Evolutionary conservation across 2,329 filamentous ascomycete genomes (phyloP).

Genomic region (Exophiala phaeomuriformis): DNA sequence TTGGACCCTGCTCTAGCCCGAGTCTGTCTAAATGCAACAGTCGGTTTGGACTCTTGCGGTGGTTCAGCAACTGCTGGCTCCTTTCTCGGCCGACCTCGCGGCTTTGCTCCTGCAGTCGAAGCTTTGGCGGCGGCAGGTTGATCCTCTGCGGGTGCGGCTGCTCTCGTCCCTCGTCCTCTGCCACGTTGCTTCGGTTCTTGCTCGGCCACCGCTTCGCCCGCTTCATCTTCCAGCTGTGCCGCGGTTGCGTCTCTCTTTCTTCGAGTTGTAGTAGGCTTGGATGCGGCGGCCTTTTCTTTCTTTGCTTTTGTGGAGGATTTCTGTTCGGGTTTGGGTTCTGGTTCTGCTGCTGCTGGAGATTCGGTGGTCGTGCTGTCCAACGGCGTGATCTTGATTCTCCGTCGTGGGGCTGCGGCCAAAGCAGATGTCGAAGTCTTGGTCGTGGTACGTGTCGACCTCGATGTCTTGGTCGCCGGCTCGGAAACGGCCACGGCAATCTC

Average conservation of each 20-base stretch:
- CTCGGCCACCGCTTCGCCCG: conserved; percentile 3
- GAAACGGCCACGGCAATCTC: conserved; percentile 1
- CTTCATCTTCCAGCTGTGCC: conserved; percentile 7
- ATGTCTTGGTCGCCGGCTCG: conserved; percentile 2
- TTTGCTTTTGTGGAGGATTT: conserved; percentile 15
- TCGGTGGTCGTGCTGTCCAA: conserved; percentile 11
- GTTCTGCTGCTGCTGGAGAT: conserved; percentile 2
- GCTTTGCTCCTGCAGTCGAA: conserved; percentile 19
- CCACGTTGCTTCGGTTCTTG: conserved; percentile 17
- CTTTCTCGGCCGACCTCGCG: conserved; percentile 29
- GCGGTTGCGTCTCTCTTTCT: conserved; percentile 9
- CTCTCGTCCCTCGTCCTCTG: conserved; percentile 7
- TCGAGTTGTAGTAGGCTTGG: conserved; percentile 13
- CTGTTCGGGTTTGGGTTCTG: conserved; percentile 10
- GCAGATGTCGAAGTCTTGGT: conserved; percentile 3
- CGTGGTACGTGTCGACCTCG: conserved; percentile 8
- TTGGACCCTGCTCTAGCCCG: conserved; percentile 18
- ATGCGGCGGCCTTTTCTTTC: conserved; percentile 10
- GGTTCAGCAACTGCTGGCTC: conserved; percentile 10
- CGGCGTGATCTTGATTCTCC: conserved; percentile 26
- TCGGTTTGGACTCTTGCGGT: conserved; percentile 1
- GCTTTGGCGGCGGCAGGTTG: background rate
- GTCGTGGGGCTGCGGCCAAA: conserved; percentile 24
- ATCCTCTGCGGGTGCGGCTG: background rate
- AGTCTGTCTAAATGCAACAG: conserved; percentile 15